Evolutionary conservation across 2,329 filamentous ascomycete genomes (phyloP).

Genomic region (Aspergillus pseudoterreus): DNA sequence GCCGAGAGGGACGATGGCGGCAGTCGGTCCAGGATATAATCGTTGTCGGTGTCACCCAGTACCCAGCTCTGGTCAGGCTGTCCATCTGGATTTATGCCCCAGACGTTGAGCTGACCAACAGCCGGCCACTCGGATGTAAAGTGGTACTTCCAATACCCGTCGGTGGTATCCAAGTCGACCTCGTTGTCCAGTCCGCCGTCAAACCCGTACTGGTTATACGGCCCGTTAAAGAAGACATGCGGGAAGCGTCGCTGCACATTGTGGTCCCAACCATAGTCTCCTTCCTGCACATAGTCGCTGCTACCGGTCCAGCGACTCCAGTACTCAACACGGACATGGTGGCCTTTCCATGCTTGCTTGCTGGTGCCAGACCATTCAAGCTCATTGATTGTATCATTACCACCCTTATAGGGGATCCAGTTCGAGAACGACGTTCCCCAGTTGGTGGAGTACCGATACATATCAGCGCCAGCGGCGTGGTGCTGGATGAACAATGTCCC

Average conservation of each 20-base stretch:
- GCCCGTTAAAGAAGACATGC: constrained; percentile 60
- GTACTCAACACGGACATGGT: constrained; percentile 62
- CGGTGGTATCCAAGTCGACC: constrained; percentile 45
- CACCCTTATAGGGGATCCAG: constrained; percentile 56
- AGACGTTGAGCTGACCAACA: constrained; percentile 60
- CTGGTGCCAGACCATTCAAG: constrained; percentile 58
- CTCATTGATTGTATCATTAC: constrained; percentile 46
- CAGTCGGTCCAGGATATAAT: constrained; percentile 59
- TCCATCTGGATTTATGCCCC: constrained; percentile 63
- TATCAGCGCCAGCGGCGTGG: constrained; percentile 58
- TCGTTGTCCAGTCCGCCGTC: constrained; percentile 56
- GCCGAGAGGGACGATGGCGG: constrained; percentile 56
- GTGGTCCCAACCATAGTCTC: constrained; percentile 46
- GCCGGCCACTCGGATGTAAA: constrained; percentile 64
- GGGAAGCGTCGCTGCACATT: constrained; percentile 53
- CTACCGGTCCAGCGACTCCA: constrained; percentile 59
- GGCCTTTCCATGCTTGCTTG: constrained; percentile 57
- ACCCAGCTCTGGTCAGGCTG: constrained; percentile 58
- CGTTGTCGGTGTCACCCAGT: constrained; percentile 59
- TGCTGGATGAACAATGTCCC: constrained; percentile 53
- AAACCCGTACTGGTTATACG: constrained; percentile 62
- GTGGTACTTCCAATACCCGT: constrained; percentile 55
- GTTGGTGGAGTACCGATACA: constrained; percentile 60
- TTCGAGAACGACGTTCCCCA: constrained; percentile 58
- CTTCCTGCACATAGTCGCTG: constrained; percentile 58